Conservation (phyloP, 2,329 filamentous ascomycete species). For the Lachnellula subtilissima region DNA sequence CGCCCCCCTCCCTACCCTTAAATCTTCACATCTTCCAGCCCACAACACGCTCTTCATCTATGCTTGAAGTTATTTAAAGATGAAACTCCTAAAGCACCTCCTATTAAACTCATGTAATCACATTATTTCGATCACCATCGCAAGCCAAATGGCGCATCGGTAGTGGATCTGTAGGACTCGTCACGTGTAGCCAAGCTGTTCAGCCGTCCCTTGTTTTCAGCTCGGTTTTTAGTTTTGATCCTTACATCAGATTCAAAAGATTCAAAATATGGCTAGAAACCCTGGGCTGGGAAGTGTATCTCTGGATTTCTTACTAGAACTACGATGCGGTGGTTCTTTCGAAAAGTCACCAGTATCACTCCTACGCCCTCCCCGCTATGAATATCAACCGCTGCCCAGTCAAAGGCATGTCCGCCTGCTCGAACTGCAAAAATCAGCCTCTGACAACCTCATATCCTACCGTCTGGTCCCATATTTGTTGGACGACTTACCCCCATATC, state of each 20-base stretch:
- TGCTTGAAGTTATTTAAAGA: no score
- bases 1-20: no score
- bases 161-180: no score
- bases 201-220: background rate
- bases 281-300: background rate
- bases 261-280: background rate
- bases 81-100: no score
- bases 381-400: background rate
- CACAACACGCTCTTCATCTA: no score
- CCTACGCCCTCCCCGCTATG: background rate
- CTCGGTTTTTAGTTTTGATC: background rate
- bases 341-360: background rate
- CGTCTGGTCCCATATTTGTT: background rate
- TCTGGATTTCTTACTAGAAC: background rate
- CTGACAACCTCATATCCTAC: background rate
- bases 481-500: background rate
- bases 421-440: background rate
- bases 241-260: background rate
- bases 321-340: background rate
- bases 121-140: no score
- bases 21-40: no score
- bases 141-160: no score
- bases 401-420: background rate
- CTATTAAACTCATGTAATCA: no score
- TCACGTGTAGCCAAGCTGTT: background rate